These are phyloP conservation scores for Yamadazyma olivae DNA, from an alignment of 805 yeast genomes.

Conservation along the genomic window DNA sequence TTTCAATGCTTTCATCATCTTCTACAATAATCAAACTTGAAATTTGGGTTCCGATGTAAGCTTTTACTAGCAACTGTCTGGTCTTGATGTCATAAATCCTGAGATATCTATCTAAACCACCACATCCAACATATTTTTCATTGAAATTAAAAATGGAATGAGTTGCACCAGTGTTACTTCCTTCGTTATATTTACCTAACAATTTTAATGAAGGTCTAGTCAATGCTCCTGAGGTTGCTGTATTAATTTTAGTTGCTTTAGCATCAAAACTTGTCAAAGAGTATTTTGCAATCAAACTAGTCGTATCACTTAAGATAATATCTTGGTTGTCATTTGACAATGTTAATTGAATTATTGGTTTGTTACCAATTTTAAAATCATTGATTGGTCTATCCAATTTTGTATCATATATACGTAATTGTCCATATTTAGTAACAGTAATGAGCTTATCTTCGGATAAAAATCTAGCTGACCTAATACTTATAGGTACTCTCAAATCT, in stretches of 20 bases:
- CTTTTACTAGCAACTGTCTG: slow-evolving; percentile 64
- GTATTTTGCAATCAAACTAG: slow-evolving; percentile 58
- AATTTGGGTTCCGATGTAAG: slow-evolving; percentile 73
- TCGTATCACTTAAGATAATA: slow-evolving; percentile 71
- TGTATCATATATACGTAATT: slow-evolving; percentile 71
- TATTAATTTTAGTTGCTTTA: slow-evolving; percentile 31
- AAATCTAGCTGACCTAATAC: slow-evolving; percentile 63
- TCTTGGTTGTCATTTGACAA: slow-evolving; percentile 37
- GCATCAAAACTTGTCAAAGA: slow-evolving; percentile 33
- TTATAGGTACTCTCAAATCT: slow-evolving; percentile 78
- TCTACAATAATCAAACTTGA: slow-evolving; percentile 50
- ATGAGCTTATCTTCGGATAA: slow-evolving; percentile 42
- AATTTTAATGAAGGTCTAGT: slow-evolving; percentile 47
- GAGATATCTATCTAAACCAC: slow-evolving; percentile 85
- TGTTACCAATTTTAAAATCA: slow-evolving; percentile 53
- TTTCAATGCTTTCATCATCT: slow-evolving; percentile 32
- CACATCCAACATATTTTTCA: slow-evolving; percentile 57
- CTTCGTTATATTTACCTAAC: slow-evolving; percentile 58
- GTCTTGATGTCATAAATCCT: slow-evolving; percentile 67
- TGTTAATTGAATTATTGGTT: slow-evolving; percentile 46
- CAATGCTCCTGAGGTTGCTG: slow-evolving; percentile 47
- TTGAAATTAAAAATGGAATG: slow-evolving; percentile 58
- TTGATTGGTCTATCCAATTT: slow-evolving; percentile 63
- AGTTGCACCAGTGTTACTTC: slow-evolving; percentile 61
- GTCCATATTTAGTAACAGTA: slow-evolving; percentile 73